Percentiles rank a stretch among this genome's conserved stretches.
These are phyloP conservation scores for Neurospora pannonica DNA, from an alignment of 495 filamentous ascomycete genomes.

Conservation along the genomic window DNA sequence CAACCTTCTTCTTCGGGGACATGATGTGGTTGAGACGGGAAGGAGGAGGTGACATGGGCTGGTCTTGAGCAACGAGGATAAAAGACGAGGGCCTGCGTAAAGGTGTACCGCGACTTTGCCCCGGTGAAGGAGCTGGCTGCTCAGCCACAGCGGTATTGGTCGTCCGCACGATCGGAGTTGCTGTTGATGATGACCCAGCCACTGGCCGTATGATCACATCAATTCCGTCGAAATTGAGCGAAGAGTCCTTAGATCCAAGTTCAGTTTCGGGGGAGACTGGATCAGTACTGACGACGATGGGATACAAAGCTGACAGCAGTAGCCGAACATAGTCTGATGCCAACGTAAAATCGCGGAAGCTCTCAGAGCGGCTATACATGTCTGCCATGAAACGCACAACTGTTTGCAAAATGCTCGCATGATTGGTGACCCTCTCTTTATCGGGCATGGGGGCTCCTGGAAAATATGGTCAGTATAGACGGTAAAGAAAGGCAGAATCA, in stretches of 20 bases:
- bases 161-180: constrained; percentile 61
- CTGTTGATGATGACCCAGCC: constrained; percentile 41
- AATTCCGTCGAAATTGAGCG: constrained; percentile 74
- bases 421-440: constrained; percentile 39
- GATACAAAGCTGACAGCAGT: constrained; percentile 70
- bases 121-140: constrained; percentile 22
- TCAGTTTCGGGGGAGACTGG: constrained; percentile 73
- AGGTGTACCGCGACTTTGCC: constrained; percentile 42
- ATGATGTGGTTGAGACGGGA: constrained; percentile 54
- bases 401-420: constrained; percentile 53
- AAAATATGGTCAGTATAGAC: constrained; percentile 7
- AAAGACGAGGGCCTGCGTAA: constrained; percentile 78
- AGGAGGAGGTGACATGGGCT: constrained; percentile 43
- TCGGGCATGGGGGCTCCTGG: constrained; percentile 26
- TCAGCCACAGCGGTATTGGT: constrained; percentile 47
- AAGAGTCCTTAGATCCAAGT: constrained; percentile 65
- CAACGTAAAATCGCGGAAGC: constrained; percentile 71
- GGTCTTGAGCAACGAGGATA: constrained; percentile 66
- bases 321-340: constrained; percentile 70
- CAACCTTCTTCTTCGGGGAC: constrained; percentile 44
- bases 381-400: constrained; percentile 72
- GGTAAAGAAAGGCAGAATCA: not conserved
- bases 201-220: constrained; percentile 73
- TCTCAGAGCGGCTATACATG: constrained; percentile 59
- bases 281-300: constrained; percentile 76